phyloP scores from a whole-genome alignment of 2,329 filamentous ascomycete species.

The Penicillium brasilianum region DNA sequence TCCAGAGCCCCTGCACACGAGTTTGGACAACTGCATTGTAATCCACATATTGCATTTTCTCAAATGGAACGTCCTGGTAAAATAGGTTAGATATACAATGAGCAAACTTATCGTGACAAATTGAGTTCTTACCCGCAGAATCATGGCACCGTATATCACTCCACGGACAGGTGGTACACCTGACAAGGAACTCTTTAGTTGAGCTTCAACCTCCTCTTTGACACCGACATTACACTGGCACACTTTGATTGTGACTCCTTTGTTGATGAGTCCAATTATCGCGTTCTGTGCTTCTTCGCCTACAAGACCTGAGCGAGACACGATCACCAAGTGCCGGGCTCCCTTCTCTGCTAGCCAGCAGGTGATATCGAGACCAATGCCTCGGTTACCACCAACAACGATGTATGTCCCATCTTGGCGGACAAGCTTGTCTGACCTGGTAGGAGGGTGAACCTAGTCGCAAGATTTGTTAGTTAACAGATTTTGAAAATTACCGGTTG shows the following conservation, averaged over 20 bases:
- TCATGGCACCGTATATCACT: slow-evolving; percentile 55
- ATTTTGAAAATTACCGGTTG: not conserved
- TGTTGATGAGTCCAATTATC: slow-evolving; percentile 18
- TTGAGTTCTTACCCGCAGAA: slow-evolving; percentile 39
- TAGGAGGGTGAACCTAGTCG: slow-evolving; percentile 27
- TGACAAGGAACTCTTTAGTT: slow-evolving; percentile 33
- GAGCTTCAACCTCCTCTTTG: slow-evolving; percentile 24
- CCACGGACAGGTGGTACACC: slow-evolving; percentile 46
- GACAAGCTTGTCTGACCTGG: slow-evolving; percentile 27
- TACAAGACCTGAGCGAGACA: slow-evolving; percentile 53
- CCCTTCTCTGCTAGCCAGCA: slow-evolving; percentile 57
- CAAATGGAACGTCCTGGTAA: slow-evolving; percentile 31
- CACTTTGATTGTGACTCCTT: slow-evolving; percentile 31
- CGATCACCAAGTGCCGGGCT: slow-evolving; percentile 58
- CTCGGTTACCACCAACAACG: slow-evolving; percentile 63
- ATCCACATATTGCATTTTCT: slow-evolving; percentile 37
- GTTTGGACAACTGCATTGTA: slow-evolving; percentile 31
- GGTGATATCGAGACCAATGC: slow-evolving; percentile 61
- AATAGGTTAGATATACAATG: slow-evolving; percentile 7
- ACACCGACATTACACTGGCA: slow-evolving; percentile 42
- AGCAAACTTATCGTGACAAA: not conserved
- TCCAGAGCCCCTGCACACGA: slow-evolving; percentile 38
- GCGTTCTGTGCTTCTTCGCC: slow-evolving; percentile 25
- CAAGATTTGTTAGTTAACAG: not conserved
- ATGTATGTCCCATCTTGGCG: slow-evolving; percentile 55